Conservation (phyloP, 2,329 filamentous ascomycete genomes). For the Pochonia chlamydosporia region DNA sequence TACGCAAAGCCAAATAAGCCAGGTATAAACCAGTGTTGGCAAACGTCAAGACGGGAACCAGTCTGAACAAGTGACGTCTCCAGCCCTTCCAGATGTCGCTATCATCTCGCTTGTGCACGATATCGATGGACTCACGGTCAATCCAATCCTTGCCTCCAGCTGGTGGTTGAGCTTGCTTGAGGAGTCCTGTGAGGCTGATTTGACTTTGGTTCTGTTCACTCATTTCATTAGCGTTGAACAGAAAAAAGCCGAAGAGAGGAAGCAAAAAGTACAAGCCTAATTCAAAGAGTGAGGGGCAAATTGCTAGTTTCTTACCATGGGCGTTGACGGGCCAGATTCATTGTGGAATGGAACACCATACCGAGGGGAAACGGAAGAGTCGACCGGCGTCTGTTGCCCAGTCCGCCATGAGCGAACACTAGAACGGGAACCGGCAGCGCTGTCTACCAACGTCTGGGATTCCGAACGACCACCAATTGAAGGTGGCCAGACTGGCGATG, state of each 20-base stretch:
- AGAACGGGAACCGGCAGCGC: conserved; percentile 17
- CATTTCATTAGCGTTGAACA: conserved; percentile 7
- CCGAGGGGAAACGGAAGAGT: conserved; percentile 8
- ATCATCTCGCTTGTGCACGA: conserved; percentile 37
- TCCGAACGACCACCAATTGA: conserved; percentile 17
- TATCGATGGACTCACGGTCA: conserved; percentile 27
- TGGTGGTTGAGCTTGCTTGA: conserved; percentile 24
- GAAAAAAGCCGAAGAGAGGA: not conserved
- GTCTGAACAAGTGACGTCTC: conserved; percentile 32
- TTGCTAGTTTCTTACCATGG: conserved; percentile 10
- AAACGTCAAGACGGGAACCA: conserved; percentile 34
- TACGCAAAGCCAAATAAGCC: conserved; percentile 43
- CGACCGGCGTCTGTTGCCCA: conserved; percentile 12
- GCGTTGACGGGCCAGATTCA: conserved; percentile 11
- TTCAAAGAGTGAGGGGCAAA: not conserved
- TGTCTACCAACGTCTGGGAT: conserved; percentile 23
- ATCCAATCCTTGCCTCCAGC: conserved; percentile 27
- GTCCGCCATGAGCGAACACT: conserved; percentile 19
- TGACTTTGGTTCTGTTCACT: conserved; percentile 34
- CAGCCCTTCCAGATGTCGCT: conserved; percentile 39
- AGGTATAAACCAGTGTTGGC: conserved; percentile 37
- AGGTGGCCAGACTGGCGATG: conserved; percentile 13
- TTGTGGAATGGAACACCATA: conserved; percentile 10
- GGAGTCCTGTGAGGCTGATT: conserved; percentile 33
- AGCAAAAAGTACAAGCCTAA: not conserved